Evolutionary conservation across 306 rosid species (phyloP).

Genomic region (Malus fusca): DNA sequence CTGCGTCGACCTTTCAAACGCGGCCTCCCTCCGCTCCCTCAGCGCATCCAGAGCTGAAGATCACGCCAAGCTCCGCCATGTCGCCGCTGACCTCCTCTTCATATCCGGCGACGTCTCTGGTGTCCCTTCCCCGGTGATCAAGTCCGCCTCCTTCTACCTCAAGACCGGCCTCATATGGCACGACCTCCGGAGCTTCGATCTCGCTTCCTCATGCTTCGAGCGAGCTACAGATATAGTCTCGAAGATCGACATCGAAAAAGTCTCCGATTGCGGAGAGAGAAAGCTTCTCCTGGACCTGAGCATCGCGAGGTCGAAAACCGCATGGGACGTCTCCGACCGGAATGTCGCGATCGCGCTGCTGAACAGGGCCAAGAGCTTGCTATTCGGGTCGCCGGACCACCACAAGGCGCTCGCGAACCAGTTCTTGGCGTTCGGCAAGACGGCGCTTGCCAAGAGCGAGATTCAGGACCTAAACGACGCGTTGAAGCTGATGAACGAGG

Average conservation of each 20-base stretch:
- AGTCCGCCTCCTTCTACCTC: conserved; percentile 66
- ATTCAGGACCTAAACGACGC: conserved; percentile 40
- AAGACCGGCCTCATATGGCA: conserved; percentile 79
- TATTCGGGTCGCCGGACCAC: conserved; percentile 53
- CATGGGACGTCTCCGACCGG: conserved; percentile 71
- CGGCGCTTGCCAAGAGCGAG: conserved; percentile 40
- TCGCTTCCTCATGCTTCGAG: conserved; percentile 82
- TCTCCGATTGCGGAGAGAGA: conserved; percentile 40
- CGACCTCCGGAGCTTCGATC: conserved; percentile 55
- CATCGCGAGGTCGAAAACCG: conserved; percentile 72
- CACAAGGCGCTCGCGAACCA: conserved; percentile 51
- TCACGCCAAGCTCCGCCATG: conserved; percentile 71
- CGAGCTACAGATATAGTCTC: conserved; percentile 67
- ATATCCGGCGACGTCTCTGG: conserved; percentile 45
- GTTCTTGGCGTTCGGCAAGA: conserved; percentile 57
- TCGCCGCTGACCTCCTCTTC: conserved; percentile 62
- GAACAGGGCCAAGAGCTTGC: conserved; percentile 62
- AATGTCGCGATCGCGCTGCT: conserved; percentile 60
- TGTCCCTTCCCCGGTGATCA: conserved; percentile 55
- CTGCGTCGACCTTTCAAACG: conserved; percentile 84
- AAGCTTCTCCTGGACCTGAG: conserved; percentile 60
- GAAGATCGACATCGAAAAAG: conserved; percentile 24
- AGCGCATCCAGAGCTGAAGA: conserved; percentile 17
- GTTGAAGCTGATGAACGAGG: conserved; percentile 79
- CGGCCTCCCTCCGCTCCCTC: conserved; percentile 36